These are phyloP conservation scores for Lasiosphaeria miniovina DNA, from an alignment of 495 filamentous ascomycete species.

Conservation along the genomic window DNA sequence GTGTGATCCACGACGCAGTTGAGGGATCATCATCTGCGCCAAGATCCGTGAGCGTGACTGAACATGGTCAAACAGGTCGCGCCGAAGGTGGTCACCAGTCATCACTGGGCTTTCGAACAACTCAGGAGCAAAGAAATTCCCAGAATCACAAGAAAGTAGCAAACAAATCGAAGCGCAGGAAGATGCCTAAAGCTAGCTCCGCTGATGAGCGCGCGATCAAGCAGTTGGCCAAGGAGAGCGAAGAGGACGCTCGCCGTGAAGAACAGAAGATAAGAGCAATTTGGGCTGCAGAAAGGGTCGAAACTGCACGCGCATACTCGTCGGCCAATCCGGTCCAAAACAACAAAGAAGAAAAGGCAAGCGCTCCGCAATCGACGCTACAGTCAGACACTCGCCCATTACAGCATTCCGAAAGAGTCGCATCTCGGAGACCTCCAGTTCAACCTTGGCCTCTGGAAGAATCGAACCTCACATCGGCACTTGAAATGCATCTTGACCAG, in stretches of 20 bases:
- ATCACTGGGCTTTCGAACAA: slow-evolving; percentile 5
- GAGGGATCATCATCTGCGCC: too few relatives aligned
- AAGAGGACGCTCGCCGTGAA: slow-evolving; percentile 28
- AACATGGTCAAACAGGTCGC: slow-evolving; percentile 3
- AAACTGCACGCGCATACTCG: slow-evolving; percentile 13
- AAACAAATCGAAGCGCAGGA: slow-evolving; percentile 15
- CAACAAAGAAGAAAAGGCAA: neutral
- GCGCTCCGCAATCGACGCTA: neutral
- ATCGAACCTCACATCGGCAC: slow-evolving; percentile 16
- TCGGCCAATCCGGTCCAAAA: slow-evolving; percentile 4
- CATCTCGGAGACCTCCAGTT: neutral
- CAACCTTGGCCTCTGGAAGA: neutral
- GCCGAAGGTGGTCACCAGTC: slow-evolving; percentile 7
- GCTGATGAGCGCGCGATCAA: slow-evolving; percentile 11
- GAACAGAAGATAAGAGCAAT: slow-evolving; percentile 29
- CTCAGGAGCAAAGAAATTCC: slow-evolving; percentile 1
- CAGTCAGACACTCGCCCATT: neutral
- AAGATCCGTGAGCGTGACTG: neutral
- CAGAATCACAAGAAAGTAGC: slow-evolving; percentile 10
- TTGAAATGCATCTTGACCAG: slow-evolving; percentile 23
- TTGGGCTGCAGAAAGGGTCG: slow-evolving; percentile 30
- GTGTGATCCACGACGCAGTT: too few relatives aligned
- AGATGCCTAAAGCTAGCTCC: neutral
- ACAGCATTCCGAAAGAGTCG: neutral
- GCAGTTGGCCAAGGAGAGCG: slow-evolving; percentile 25